Evolutionary conservation across 2,329 filamentous ascomycete genomes (phyloP), one percentile per base, ranked within the genome.

Genomic region (Apiospora hydei): DNA sequence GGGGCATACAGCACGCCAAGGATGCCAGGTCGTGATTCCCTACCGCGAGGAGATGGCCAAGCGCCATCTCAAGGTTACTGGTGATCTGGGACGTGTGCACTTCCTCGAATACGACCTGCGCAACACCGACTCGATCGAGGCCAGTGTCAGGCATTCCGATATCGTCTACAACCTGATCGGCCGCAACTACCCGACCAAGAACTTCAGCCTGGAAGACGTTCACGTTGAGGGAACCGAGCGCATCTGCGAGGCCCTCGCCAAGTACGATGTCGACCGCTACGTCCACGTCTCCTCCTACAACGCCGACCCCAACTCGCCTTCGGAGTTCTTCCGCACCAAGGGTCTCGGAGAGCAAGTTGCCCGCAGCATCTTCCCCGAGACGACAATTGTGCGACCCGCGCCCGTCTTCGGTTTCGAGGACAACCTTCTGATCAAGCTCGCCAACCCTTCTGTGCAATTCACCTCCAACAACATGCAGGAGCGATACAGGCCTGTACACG

Each of bases 21-120:
- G 96, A 91, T 97, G 94, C 84, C 98, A 93, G 51, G 96, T 99
- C 53, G 91, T 99, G 73, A 84, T 98, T 73, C 96, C 96, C 69
- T 99, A 91, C 88, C 92, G 96, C 66, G 96, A 99, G 87, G 96
- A 98, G 85, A 98, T 98, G 95, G 88, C 93, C 78, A 98, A 98
- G 89, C 92, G 96, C 78, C 96, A 98, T 86, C 87, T 99, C 80
- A 98, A 98, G 86, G 91, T 98, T 72, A 89, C 94, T n/a, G 96
- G 96, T 84, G 96, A 99, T 84, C 88, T 99, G 73, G 96, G 96
- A 74, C 90, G 94, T 78, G 89, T 99, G 71, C 87, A 93, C 78
- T 98, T 99, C 84, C 88, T 97, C 78, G 96, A 99, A 89, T 97
- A 94, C 84, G 96, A 99, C 80, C 88, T 99, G 73, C 92, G 91